Percentiles rank a stretch among this genome's conserved stretches.
Conservation (phyloP, 2,329 filamentous ascomycete species). For the Ascochyta fabae region DNA sequence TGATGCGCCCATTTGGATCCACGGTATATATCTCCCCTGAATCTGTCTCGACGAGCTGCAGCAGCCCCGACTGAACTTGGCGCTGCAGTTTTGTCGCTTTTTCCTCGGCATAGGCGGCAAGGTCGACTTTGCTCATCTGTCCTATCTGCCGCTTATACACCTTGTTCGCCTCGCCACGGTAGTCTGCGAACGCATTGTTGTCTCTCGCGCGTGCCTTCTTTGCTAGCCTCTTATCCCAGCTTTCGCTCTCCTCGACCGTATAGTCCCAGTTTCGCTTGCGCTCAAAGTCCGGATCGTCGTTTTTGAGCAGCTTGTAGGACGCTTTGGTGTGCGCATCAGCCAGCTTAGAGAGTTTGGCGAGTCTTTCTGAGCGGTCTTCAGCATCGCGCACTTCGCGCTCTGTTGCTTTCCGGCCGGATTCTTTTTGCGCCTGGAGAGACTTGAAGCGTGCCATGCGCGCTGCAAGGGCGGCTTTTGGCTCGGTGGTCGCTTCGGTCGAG, state of each 20-base stretch:
- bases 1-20: slow-evolving; percentile 89
- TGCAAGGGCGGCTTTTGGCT: slow-evolving; percentile 43
- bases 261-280: slow-evolving; percentile 98
- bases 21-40: slow-evolving; percentile 87
- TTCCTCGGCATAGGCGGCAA: slow-evolving; percentile 84
- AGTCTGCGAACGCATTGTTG: slow-evolving; percentile 89
- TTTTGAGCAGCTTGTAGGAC: slow-evolving; percentile 90
- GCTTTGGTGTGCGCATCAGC: slow-evolving; percentile 86
- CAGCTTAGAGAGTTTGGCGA: slow-evolving; percentile 73
- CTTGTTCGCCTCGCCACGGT: slow-evolving; percentile 84
- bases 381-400: slow-evolving; percentile 46
- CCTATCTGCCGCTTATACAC: slow-evolving; percentile 91
- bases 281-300: slow-evolving; percentile 93
- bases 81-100: slow-evolving; percentile 85
- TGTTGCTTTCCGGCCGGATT: slow-evolving; percentile 68
- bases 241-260: slow-evolving; percentile 92
- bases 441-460: slow-evolving; percentile 76
- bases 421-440: slow-evolving; percentile 76
- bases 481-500: slow-evolving; percentile 28
- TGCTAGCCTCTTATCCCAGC: slow-evolving; percentile 88
- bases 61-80: slow-evolving; percentile 80
- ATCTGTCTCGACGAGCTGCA: slow-evolving; percentile 95
- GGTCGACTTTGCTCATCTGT: slow-evolving; percentile 71
- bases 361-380: slow-evolving; percentile 37
- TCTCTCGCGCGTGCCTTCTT: slow-evolving; percentile 84